Evolutionary conservation across 1,284 basidiomycete species (phyloP), one percentile per base, ranked within the genome.

Genomic region (Fomitopsis betulina): DNA sequence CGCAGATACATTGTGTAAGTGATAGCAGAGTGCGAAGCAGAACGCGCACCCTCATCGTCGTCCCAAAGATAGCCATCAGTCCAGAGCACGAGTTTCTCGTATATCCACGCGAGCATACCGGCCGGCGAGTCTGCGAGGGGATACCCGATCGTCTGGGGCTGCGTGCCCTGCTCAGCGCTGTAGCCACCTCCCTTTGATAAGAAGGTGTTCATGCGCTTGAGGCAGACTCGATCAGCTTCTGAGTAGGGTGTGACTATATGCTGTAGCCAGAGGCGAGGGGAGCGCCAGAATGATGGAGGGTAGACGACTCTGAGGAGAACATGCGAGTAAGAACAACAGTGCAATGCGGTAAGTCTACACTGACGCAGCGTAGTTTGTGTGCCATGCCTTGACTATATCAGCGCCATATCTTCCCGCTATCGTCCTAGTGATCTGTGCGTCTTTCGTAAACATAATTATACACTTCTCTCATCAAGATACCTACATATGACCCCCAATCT

Each of bases 141-240:
- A 60, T 85, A 85, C 0, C 81, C 83, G 3, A 85, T 64, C 0
- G 83, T 86, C 64, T 84, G 82, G 0, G 84, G 83, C 55, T 76
- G 75, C 0, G 80, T 83, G 1, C 69, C 54, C 42, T 85, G 84
- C 52, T 75, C 59, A 0, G 32, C 35, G 10, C 61, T 55, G 61
- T 84, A 85, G 8, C 79, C 82, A 2, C 19, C 49, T n/a, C 70
- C 73, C 15, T 27, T 47, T 2, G 12, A 27, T 12, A 30, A 17
- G 45, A 47, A 45, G 3, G n/a, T 12, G 2, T 43, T 10, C 19
- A 12, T 25, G 42, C n/a, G 42, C n/a, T 23, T 7, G 21, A 23
- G 10, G 5, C 42, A 23, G 5, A 6, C 21, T 23, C 21, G 19
- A 2, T 50, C 47, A 32, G 27, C 7, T 8, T 27, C 75, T 72